Evolutionary conservation across 495 filamentous ascomycete genomes (phyloP).

Genomic region (Evernia prunastri): DNA sequence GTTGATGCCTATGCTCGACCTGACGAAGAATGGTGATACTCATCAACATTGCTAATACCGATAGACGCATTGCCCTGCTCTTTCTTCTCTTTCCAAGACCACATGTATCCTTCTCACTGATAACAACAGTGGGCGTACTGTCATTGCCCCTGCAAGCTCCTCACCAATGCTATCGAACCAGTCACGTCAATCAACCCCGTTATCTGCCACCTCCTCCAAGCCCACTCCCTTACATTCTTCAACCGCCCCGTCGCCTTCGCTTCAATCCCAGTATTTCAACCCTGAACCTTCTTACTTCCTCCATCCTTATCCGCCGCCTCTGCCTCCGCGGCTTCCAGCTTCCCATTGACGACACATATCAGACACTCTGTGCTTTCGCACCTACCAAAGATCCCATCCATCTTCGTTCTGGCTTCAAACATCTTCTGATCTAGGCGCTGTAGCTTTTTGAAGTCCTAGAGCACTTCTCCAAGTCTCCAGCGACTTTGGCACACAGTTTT

Average conservation of each 20-base stretch:
- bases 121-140: neutral
- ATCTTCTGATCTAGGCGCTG: neutral
- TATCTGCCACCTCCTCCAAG: neutral
- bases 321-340: too few species aligned
- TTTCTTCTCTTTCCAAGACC: neutral
- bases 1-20: neutral
- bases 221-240: too few species aligned
- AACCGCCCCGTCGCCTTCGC: too few species aligned
- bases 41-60: neutral
- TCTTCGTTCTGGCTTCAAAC: neutral
- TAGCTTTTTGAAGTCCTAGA: neutral
- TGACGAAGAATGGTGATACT: neutral
- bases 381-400: too few species aligned
- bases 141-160: neutral
- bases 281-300: too few species aligned
- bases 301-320: too few species aligned
- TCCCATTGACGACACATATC: too few species aligned
- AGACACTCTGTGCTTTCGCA: too few species aligned
- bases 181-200: neutral
- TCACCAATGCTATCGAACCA: neutral
- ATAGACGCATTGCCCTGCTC: neutral
- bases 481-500: too few species aligned
- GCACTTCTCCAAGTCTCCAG: neutral
- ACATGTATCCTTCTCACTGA: neutral
- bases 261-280: too few species aligned